phyloP scores from a whole-genome alignment of 352 stramenopile genomes.

The Globisporangium cystogenes region DNA sequence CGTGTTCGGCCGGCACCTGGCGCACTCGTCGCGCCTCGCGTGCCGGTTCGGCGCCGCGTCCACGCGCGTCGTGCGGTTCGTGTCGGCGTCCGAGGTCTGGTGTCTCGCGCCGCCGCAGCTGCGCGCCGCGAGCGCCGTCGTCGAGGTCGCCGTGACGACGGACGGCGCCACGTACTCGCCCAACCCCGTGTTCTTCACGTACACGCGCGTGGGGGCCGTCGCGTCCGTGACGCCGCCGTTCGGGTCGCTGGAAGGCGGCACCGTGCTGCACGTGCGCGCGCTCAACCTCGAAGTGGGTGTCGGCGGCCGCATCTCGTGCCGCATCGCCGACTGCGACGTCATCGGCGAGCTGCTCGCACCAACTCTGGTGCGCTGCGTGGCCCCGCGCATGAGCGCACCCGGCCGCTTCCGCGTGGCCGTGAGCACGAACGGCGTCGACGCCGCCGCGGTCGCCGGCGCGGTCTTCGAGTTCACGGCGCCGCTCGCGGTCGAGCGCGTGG shows the following conservation, averaged over 20 bases:
- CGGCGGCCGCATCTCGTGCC: conserved; percentile 26
- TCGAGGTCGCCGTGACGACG: conserved; percentile 52
- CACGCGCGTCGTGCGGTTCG: conserved; percentile 48
- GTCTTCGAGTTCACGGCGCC: conserved; percentile 42
- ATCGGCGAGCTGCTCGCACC: conserved; percentile 21
- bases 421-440: conserved; percentile 51
- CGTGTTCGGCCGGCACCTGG: conserved; percentile 84
- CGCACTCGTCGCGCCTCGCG: conserved; percentile 27
- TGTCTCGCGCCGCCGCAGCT: conserved; percentile 55
- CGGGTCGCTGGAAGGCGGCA: conserved; percentile 47
- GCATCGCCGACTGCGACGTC: conserved; percentile 27
- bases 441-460: conserved; percentile 30
- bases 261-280: conserved; percentile 41
- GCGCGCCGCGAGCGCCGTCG: conserved; percentile 30
- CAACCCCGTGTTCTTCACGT: conserved; percentile 81
- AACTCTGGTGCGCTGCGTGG: conserved; percentile 46
- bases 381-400: conserved; percentile 18
- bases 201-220: conserved; percentile 43
- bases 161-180: conserved; percentile 58
- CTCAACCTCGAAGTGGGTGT: conserved; percentile 56
- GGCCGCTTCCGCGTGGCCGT: conserved; percentile 42
- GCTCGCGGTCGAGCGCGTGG: conserved; percentile 36
- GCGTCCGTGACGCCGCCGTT: conserved; percentile 47
- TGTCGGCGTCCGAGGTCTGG: conserved; percentile 65
- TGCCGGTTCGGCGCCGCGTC: conserved; percentile 77